Percentiles rank a stretch among this genome's conserved stretches.
Conservation (phyloP, 2,329 filamentous ascomycete species). For the Exophiala calicioides region DNA sequence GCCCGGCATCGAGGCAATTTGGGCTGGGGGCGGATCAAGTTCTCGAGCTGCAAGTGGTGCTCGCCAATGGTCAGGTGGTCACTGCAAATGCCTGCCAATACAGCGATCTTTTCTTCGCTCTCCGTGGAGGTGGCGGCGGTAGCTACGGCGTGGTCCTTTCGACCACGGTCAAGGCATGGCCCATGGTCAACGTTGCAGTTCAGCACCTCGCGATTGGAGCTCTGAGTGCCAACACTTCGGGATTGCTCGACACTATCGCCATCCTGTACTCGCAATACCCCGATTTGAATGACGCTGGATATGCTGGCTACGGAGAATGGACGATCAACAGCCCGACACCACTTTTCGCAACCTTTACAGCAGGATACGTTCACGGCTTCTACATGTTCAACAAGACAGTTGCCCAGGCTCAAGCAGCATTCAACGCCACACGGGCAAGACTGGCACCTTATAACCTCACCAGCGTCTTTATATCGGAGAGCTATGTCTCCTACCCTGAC, state of each 20-base stretch:
- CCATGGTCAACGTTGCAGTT: conserved; percentile 38
- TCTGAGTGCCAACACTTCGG: conserved; percentile 20
- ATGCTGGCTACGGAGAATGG: conserved; percentile 37
- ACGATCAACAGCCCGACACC: conserved; percentile 28
- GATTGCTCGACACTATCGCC: conserved; percentile 32
- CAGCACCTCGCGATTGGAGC: conserved; percentile 34
- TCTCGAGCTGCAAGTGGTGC: conserved; percentile 34
- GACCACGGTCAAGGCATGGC: conserved; percentile 47
- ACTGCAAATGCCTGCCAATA: conserved; percentile 23
- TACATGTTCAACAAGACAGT: conserved; percentile 31
- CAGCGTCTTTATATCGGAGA: conserved; percentile 34
- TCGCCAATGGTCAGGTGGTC: conserved; percentile 26
- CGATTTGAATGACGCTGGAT: conserved; percentile 33
- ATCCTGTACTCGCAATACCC: conserved; percentile 33
- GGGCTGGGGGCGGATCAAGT: conserved; percentile 35
- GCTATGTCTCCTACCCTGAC: conserved; percentile 29
- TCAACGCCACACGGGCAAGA: conserved; percentile 26
- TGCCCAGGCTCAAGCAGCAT: conserved; percentile 25
- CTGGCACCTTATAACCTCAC: conserved; percentile 28
- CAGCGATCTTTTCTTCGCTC: conserved; percentile 51
- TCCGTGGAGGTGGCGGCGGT: conserved; percentile 58
- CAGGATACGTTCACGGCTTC: conserved; percentile 34
- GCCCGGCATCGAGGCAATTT: conserved; percentile 28
- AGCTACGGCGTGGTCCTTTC: conserved; percentile 46
- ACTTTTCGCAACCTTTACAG: conserved; percentile 32